Conservation (phyloP, 1,284 basidiomycete genomes). For the Cutaneotrichosporon dermatis region DNA sequence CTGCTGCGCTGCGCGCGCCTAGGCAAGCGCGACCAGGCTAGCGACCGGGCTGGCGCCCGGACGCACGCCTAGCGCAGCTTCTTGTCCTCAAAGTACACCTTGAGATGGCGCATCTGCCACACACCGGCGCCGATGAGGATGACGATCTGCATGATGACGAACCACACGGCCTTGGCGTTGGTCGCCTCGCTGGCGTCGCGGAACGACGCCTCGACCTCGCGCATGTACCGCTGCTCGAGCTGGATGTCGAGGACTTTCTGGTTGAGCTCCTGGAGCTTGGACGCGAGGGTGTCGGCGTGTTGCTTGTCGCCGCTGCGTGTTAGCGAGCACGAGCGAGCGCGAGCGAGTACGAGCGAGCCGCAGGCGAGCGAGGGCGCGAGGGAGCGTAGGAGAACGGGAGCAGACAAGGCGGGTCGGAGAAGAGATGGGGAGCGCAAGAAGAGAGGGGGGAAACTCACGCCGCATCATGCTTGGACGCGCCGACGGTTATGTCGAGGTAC, state of each 20-base stretch:
- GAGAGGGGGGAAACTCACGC: neutral
- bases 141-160: slow-evolving; percentile 78
- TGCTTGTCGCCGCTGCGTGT: slow-evolving; percentile 36
- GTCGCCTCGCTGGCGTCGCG: slow-evolving; percentile 82
- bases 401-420: too few species aligned
- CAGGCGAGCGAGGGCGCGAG: too few species aligned
- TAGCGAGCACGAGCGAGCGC: neutral
- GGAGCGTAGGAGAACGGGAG: too few species aligned
- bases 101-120: slow-evolving; percentile 91
- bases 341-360: too few species aligned
- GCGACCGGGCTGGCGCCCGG: neutral
- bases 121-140: slow-evolving; percentile 78
- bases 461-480: slow-evolving; percentile 71
- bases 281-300: slow-evolving; percentile 81
- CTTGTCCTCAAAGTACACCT: slow-evolving; percentile 82
- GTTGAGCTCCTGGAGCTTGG: slow-evolving; percentile 86
- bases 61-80: slow-evolving; percentile 60
- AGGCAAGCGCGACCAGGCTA: too few species aligned
- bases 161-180: slow-evolving; percentile 88
- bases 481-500: slow-evolving; percentile 90
- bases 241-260: slow-evolving; percentile 86
- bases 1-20: too few species aligned
- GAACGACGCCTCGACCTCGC: slow-evolving; percentile 90
- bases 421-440: too few species aligned
- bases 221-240: slow-evolving; percentile 95